phyloP scores from a whole-genome alignment of 2,329 filamentous ascomycete species.

The Phialophora expanda region DNA sequence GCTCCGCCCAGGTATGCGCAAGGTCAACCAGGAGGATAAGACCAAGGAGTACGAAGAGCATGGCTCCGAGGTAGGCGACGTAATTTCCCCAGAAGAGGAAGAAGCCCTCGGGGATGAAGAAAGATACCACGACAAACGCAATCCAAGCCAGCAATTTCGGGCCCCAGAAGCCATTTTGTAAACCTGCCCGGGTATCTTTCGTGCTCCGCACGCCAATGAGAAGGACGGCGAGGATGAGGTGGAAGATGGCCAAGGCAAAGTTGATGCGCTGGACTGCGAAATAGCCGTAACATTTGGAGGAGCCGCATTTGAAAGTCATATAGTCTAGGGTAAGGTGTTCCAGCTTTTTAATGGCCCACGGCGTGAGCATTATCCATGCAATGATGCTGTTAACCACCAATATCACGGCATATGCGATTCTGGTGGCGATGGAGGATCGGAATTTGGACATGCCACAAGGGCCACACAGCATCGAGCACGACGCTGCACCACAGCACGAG shows the following conservation, averaged over 20 bases:
- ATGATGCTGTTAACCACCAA: constrained; percentile 95
- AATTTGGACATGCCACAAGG: constrained; percentile 98
- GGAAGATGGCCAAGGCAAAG: constrained; percentile 93
- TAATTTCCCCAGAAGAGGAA: constrained; percentile 97
- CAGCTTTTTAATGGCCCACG: constrained; percentile 96
- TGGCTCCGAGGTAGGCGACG: constrained; percentile 82
- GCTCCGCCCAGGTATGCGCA: constrained; percentile 95
- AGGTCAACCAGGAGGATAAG: constrained; percentile 92
- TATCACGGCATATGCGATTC: constrained; percentile 93
- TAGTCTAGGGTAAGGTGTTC: constrained; percentile 92
- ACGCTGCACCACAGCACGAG: constrained; percentile 95
- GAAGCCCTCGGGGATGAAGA: constrained; percentile 93
- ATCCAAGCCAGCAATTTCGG: constrained; percentile 93
- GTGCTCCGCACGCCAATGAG: constrained; percentile 86
- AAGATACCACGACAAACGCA: constrained; percentile 83
- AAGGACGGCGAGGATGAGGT: constrained; percentile 81
- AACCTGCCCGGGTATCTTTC: constrained; percentile 80
- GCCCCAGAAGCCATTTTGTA: constrained; percentile 99
- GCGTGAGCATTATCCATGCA: constrained; percentile 98
- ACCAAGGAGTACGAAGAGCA: constrained; percentile 91
- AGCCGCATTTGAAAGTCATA: constrained; percentile 91
- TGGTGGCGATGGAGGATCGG: constrained; percentile 94
- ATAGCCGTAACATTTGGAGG: constrained; percentile 85
- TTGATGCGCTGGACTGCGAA: constrained; percentile 97
- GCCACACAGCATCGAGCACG: constrained; percentile 93